These are phyloP conservation scores for Maudiozyma bulderi DNA, from an alignment of 805 yeast species.

Conservation along the genomic window DNA sequence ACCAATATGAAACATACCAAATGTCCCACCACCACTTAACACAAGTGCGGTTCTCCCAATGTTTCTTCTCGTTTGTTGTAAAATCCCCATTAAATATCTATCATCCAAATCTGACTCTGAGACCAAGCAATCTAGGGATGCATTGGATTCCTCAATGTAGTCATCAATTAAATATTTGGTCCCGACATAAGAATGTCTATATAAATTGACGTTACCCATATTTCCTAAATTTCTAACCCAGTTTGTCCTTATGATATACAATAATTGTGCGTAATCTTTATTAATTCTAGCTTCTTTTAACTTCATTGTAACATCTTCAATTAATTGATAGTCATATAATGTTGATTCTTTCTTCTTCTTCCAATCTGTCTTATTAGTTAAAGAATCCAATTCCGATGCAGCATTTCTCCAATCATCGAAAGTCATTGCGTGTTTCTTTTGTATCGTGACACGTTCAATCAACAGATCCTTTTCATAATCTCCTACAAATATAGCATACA, in stretches of 20 bases:
- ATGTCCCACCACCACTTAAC: slow-evolving; percentile 87
- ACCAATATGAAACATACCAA: slow-evolving; percentile 87
- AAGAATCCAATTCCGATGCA: slow-evolving; percentile 52
- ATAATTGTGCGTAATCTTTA: slow-evolving; percentile 48
- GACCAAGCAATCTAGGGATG: slow-evolving; percentile 25
- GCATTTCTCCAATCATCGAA: slow-evolving; percentile 58
- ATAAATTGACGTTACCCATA: slow-evolving; percentile 72
- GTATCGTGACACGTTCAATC: slow-evolving; percentile 28
- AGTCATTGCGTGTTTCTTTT: slow-evolving; percentile 39
- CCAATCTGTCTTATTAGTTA: slow-evolving; percentile 65
- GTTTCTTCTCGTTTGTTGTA: slow-evolving; percentile 77
- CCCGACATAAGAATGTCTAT: slow-evolving; percentile 71
- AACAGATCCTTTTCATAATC: slow-evolving; percentile 29
- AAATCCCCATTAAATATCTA: slow-evolving; percentile 58
- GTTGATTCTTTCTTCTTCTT: slow-evolving; percentile 48
- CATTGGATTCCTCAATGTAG: slow-evolving; percentile 66
- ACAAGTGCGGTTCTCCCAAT: slow-evolving; percentile 90
- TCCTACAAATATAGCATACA: slow-evolving; percentile 10
- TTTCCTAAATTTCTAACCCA: slow-evolving; percentile 80
- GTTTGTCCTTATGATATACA: slow-evolving; percentile 73
- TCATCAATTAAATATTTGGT: slow-evolving; percentile 77
- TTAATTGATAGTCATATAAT: slow-evolving; percentile 60
- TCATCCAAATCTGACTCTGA: slow-evolving; percentile 45
- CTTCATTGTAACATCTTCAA: slow-evolving; percentile 42
- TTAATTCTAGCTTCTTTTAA: slow-evolving; percentile 50